Base-by-base conservation (phyloP, 2,329 filamentous ascomycete genomes). In the Tolypocladium cylindrosporum region DNA sequence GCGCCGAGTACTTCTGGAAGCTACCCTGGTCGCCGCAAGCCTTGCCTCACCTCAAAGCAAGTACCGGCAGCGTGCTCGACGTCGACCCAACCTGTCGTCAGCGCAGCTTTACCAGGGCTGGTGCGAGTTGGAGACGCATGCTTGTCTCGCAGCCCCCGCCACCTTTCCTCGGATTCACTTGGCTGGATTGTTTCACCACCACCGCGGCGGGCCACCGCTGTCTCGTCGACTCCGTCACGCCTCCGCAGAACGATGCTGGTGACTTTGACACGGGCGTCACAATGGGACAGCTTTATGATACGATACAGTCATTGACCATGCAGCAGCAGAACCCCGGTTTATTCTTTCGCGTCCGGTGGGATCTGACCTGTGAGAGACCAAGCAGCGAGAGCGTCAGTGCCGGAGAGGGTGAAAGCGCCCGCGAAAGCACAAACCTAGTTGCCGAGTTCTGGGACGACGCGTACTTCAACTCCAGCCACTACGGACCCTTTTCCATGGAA, bases 131-230 rank as follows among this genome's bases (percentile, higher is more conserved):
- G 59, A 59, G 63, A 43, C 63, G 64, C 24, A 65, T 64, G 63
- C 62, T 66, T 42, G 61, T 65, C 34, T 63, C 64, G 39, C 63
- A 65, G 54, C 61, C 60, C n/a, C 63, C 66, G 27, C 64, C 63
- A 24, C 59, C 60, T 50, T 58, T 55, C 14, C 39, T 66, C 24
- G 65, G 65, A 39, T 62, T 40, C 54, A 51, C 59, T 19, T 60
- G 59, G 61, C 52, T 54, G 36, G 52, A 54, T 34, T 37, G 52
- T 54, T 63, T 62, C n/a, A n/a, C n/a, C 56, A 55, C 31, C 48
- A 60, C 10, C 58, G 41, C 43, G 50, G 45, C 27, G 40, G 36
- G 52, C 39, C 34, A 54, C 52, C 52, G 37, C 52, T 54, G 37
- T 54, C 52, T 54, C 52, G 36, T 54, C 52, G 52, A 54, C 39